These are phyloP conservation scores for Eutypa lata DNA, from an alignment of 2,329 filamentous ascomycete genomes.

Conservation along the genomic window DNA sequence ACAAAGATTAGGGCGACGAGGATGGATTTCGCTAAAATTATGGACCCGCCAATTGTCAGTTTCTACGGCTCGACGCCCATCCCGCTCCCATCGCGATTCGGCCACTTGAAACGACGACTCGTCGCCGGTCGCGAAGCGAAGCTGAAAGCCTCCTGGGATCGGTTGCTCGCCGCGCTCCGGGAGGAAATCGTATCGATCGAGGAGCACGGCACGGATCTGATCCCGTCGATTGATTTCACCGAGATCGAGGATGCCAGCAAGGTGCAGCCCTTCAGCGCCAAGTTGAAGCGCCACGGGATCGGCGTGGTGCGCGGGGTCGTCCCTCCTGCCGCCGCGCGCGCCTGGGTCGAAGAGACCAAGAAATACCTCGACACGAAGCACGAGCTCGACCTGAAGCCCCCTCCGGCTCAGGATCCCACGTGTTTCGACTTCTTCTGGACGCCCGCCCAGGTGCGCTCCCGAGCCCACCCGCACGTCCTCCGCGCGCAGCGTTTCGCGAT, in stretches of 20 bases:
- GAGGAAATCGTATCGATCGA: constrained; percentile 52
- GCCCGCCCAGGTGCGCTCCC: constrained; percentile 64
- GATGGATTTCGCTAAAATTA: constrained; percentile 29
- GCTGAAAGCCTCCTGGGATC: constrained; percentile 53
- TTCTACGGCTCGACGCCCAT: constrained; percentile 57
- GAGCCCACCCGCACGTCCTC: constrained; percentile 63
- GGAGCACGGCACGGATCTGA: constrained; percentile 47
- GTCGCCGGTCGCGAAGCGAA: constrained; percentile 53
- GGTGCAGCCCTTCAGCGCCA: constrained; percentile 52
- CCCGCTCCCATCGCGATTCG: constrained; percentile 57
- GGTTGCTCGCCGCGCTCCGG: constrained; percentile 49
- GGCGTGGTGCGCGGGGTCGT: constrained; percentile 65
- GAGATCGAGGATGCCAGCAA: constrained; percentile 46
- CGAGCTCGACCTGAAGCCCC: constrained; percentile 47
- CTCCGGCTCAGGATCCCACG: constrained; percentile 60
- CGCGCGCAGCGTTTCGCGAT: constrained; percentile 64
- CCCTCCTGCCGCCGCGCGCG: constrained; percentile 51
- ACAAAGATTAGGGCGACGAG: constrained; percentile 27
- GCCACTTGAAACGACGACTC: constrained; percentile 52
- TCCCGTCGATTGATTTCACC: constrained; percentile 53
- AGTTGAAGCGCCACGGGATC: constrained; percentile 60
- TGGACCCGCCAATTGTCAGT: constrained; percentile 50
- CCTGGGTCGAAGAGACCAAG: constrained; percentile 56
- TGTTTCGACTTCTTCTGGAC: constrained; percentile 76
- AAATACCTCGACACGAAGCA: constrained; percentile 53